A percentile compares a stretch with the other conserved stretches of the same genome.
Conservation (phyloP, 352 stramenopile species). For the Phytophthora colocasiae region DNA sequence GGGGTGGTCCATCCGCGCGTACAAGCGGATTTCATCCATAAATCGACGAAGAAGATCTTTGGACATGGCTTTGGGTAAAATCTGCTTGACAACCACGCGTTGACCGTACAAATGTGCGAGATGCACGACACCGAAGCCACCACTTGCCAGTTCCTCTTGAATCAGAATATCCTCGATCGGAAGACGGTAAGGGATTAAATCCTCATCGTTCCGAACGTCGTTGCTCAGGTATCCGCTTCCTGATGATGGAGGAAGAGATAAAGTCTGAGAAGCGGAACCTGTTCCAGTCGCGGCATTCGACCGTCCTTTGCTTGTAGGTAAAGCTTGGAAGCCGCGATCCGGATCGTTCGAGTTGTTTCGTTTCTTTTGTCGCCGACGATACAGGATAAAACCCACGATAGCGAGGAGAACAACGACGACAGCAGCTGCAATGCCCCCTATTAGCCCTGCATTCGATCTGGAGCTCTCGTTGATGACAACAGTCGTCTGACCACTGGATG, state of each 20-base stretch:
- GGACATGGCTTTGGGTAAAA: conserved; percentile 42
- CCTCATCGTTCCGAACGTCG: conserved; percentile 71
- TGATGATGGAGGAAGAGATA: conserved; percentile 26
- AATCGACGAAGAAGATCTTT: conserved; percentile 49
- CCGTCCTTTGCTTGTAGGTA: conserved; percentile 12
- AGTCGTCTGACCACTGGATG: conserved; percentile 13
- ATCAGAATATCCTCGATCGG: conserved; percentile 54
- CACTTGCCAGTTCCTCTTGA: conserved; percentile 44
- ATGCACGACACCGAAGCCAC: conserved; percentile 67
- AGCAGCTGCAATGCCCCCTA: conserved; percentile 25
- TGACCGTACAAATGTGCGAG: conserved; percentile 44
- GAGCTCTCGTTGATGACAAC: conserved; percentile 14
- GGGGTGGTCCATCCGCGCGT: conserved; percentile 41
- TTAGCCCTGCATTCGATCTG: conserved; percentile 32
- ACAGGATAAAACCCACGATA: conserved; percentile 37
- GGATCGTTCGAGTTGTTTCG: conserved; percentile 1
- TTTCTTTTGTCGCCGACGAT: conserved; percentile 23
- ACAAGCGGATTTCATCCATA: conserved; percentile 53
- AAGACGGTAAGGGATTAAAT: conserved; percentile 60
- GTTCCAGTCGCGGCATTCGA: conserved; percentile 11
- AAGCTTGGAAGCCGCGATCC: conserved; percentile 8
- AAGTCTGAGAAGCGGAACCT: conserved; percentile 20
- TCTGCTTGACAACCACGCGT: conserved; percentile 54
- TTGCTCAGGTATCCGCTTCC: conserved; percentile 50
- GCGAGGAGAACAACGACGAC: conserved; percentile 25